Evolutionary conservation across 495 filamentous ascomycete genomes (phyloP).

Genomic region (Astrocystis sublimbata): DNA sequence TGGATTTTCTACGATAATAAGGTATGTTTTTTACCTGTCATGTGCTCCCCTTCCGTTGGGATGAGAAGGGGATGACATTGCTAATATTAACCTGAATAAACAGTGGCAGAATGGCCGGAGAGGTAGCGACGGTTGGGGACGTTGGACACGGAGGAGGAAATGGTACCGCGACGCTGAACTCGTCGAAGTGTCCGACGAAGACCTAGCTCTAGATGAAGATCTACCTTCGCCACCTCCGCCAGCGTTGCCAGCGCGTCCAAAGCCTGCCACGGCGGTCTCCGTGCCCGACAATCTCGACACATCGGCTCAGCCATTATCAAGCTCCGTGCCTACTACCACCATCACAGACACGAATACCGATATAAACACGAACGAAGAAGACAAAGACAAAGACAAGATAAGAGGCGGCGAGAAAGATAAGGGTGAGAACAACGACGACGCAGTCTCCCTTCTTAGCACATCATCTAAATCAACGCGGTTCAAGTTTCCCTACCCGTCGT

Average conservation of each 20-base stretch:
- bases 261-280: constrained; percentile 17
- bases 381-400: constrained; percentile 21
- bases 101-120: constrained; percentile 92
- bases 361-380: constrained; percentile 12
- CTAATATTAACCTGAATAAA: neutral
- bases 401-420: constrained; percentile 19
- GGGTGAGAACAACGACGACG: constrained; percentile 28
- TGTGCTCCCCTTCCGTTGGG: neutral
- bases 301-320: neutral
- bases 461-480: constrained; percentile 32
- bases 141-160: constrained; percentile 90
- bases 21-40: constrained; percentile 48
- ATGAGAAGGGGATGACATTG: no score
- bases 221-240: constrained; percentile 26
- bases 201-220: no score
- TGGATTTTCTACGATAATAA: constrained; percentile 99
- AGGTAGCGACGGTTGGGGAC: constrained; percentile 88
- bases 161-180: constrained; percentile 97
- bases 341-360: neutral
- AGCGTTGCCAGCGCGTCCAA: constrained; percentile 21
- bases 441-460: constrained; percentile 32
- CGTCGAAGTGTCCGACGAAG: constrained; percentile 63
- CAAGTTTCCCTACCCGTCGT: constrained; percentile 20
- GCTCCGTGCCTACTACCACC: neutral
- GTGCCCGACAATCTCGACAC: constrained; percentile 12